Evolutionary conservation across 345 rosid genomes (phyloP).

Genomic region (Bruguiera parviflora): DNA sequence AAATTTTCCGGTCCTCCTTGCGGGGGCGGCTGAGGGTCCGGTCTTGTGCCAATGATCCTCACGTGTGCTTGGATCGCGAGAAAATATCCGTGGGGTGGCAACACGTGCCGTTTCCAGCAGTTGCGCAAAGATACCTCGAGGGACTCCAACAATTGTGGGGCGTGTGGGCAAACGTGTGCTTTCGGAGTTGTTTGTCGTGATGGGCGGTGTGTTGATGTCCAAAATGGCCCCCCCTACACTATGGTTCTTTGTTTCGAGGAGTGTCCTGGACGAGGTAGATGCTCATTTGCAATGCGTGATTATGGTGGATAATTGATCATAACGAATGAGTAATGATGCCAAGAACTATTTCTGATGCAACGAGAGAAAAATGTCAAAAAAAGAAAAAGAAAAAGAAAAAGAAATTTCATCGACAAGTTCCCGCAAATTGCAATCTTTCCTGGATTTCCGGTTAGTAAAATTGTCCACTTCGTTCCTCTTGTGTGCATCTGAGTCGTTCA

Average conservation of each 20-base stretch:
- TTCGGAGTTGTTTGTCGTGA: slow-evolving; percentile 31
- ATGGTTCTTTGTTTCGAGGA: slow-evolving; percentile 32
- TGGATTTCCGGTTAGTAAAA: too few species aligned
- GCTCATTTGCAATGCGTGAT: slow-evolving; percentile 31
- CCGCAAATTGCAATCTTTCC: too few species aligned
- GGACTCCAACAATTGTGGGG: slow-evolving; percentile 32
- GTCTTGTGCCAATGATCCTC: slow-evolving; percentile 28
- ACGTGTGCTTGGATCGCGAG: slow-evolving; percentile 27
- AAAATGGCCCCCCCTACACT: slow-evolving; percentile 24
- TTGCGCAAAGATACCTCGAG: slow-evolving; percentile 28
- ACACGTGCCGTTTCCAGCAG: slow-evolving; percentile 27
- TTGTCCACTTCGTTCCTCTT: not conserved
- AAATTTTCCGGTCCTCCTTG: slow-evolving; percentile 16
- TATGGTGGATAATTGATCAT: slow-evolving; percentile 21
- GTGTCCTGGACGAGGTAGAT: slow-evolving; percentile 18
- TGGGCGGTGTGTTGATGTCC: slow-evolving; percentile 32
- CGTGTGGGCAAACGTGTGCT: slow-evolving; percentile 26
- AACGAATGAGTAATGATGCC: too few species aligned
- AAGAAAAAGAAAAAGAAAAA: too few species aligned
- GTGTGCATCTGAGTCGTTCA: not conserved
- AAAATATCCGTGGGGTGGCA: slow-evolving; percentile 40
- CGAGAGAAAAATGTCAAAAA: too few species aligned
- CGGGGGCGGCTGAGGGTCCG: slow-evolving; percentile 22
- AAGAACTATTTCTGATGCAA: too few species aligned
- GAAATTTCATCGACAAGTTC: too few species aligned